Percentiles rank a stretch among this genome's conserved stretches.
phyloP scores from a whole-genome alignment of 306 rosid genomes.

The Begonia loranthoides region DNA sequence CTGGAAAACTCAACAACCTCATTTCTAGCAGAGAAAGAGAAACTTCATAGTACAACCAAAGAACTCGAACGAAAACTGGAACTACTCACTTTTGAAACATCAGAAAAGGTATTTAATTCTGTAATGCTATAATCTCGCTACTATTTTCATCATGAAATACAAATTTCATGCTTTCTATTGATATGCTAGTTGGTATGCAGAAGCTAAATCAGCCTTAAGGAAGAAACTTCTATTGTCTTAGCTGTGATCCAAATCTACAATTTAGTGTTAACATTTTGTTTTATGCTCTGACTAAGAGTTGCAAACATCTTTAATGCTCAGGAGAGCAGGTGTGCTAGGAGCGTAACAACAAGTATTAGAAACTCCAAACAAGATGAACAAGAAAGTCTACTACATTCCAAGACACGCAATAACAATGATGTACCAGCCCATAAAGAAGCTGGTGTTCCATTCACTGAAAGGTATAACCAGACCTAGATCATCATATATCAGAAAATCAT shows the following conservation, averaged over 20 bases:
- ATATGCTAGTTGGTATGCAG: neutral
- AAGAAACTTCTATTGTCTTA: neutral
- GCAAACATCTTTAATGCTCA: constrained; percentile 3
- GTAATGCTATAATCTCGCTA: no score
- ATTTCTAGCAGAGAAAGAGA: constrained; percentile 1
- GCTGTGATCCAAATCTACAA: neutral
- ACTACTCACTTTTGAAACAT: neutral
- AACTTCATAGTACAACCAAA: neutral
- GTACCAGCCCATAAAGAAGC: constrained; percentile 13
- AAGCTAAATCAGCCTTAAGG: neutral
- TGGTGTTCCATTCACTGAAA: constrained; percentile 16
- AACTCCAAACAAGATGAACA: constrained; percentile 18
- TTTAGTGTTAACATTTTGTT: constrained; percentile 1
- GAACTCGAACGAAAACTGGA: neutral
- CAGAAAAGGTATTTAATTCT: neutral
- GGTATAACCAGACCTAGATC: constrained; percentile 27
- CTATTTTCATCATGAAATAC: no score
- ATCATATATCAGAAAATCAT: constrained; percentile 7
- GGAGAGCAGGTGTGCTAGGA: constrained; percentile 4
- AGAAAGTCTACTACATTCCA: constrained; percentile 14
- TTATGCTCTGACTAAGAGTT: constrained; percentile 1
- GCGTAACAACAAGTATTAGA: neutral
- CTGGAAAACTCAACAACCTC: neutral
- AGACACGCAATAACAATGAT: constrained; percentile 12
- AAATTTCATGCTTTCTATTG: no score